phyloP scores from a whole-genome alignment of 495 filamentous ascomycete genomes.

The Penicillium pancosmium region DNA sequence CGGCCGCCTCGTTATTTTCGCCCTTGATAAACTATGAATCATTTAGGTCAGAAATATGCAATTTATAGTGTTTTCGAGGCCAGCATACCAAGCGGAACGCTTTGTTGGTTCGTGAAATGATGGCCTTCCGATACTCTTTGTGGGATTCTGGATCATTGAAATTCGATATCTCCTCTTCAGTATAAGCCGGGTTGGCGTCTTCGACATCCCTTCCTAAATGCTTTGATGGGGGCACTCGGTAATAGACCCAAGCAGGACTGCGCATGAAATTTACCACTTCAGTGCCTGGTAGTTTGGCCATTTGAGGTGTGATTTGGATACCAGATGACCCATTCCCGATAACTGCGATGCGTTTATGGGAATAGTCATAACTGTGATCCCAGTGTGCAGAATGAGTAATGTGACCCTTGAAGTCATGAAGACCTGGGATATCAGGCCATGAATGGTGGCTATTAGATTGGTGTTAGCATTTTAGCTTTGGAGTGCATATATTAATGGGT shows the following conservation, averaged over 20 bases:
- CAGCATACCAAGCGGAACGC: constrained; percentile 31
- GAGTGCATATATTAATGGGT: not conserved
- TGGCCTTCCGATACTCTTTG: constrained; percentile 33
- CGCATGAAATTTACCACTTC: constrained; percentile 31
- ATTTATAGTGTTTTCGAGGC: not conserved
- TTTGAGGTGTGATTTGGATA: constrained; percentile 59
- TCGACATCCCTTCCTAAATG: constrained; percentile 30
- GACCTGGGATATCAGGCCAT: constrained; percentile 54
- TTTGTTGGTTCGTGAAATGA: constrained; percentile 35
- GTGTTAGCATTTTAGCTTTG: not conserved
- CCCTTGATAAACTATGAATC: constrained; percentile 28
- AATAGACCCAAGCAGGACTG: constrained; percentile 34
- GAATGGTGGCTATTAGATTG: constrained; percentile 31
- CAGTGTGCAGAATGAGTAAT: constrained; percentile 55
- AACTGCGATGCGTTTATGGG: constrained; percentile 51
- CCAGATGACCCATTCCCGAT: constrained; percentile 53
- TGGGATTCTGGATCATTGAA: constrained; percentile 13
- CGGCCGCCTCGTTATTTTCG: constrained; percentile 22
- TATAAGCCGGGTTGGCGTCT: constrained; percentile 29
- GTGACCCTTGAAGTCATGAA: constrained; percentile 50
- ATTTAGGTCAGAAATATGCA: not conserved
- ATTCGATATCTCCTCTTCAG: constrained; percentile 29
- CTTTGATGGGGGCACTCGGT: constrained; percentile 28
- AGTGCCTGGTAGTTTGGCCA: constrained; percentile 34
- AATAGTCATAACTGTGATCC: constrained; percentile 45